Conservation (phyloP, 1,284 basidiomycete species). For the Hemileia vastatrix region DNA sequence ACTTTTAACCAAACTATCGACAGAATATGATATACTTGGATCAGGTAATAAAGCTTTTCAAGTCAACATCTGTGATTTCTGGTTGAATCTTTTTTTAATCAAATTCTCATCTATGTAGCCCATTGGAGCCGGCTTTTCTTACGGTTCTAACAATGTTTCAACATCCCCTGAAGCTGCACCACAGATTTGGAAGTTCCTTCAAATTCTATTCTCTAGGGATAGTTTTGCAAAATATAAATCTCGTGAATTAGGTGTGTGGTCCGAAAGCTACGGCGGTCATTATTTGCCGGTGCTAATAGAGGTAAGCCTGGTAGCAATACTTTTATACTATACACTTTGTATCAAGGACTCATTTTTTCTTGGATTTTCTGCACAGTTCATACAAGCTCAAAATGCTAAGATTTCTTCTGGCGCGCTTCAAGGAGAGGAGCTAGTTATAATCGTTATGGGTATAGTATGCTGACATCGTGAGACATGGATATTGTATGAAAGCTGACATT, state of each 20-base stretch:
- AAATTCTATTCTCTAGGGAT: conserved; percentile 16
- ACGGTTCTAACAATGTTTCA: conserved; percentile 13
- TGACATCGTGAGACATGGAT: background rate
- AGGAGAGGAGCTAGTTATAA: conserved; percentile 6
- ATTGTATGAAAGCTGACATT: background rate
- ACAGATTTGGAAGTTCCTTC: conserved; percentile 17
- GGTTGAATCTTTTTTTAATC: background rate
- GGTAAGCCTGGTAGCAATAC: background rate
- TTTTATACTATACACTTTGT: background rate
- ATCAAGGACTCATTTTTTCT: background rate
- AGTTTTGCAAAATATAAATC: conserved; percentile 12
- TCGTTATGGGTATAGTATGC: conserved; percentile 18
- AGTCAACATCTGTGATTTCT: no score
- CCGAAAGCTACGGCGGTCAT: conserved; percentile 23
- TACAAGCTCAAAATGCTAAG: conserved; percentile 11
- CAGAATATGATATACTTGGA: conserved; percentile 63
- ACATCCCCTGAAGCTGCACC: conserved; percentile 16
- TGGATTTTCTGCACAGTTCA: background rate
- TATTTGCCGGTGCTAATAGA: conserved; percentile 20
- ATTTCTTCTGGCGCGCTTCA: conserved; percentile 8
- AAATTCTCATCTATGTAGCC: conserved; percentile 41
- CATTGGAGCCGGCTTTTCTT: conserved; percentile 26
- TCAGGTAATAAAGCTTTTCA: conserved; percentile 43
- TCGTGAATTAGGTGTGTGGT: conserved; percentile 11
- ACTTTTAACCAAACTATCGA: background rate